phyloP scores from a whole-genome alignment of 164 flowering plant genomes.

The Tetracentron sinense region DNA sequence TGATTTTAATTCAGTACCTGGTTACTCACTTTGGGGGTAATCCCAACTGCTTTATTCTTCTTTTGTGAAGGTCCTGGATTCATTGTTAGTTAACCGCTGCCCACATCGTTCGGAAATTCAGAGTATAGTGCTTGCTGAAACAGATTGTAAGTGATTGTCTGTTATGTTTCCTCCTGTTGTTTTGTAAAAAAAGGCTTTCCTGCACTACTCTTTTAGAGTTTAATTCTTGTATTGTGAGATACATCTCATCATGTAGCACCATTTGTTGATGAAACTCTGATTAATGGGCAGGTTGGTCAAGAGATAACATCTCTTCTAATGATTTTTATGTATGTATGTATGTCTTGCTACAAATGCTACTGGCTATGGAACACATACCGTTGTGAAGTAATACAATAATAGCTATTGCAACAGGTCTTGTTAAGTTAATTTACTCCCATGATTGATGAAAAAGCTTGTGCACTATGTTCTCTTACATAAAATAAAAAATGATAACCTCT shows the following conservation, averaged over 20 bases:
- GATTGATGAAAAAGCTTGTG: too few relatives aligned
- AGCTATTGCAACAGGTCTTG: too few relatives aligned
- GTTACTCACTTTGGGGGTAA: background rate
- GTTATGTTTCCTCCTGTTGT: background rate
- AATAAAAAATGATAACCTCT: too few relatives aligned
- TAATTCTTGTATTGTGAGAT: too few relatives aligned
- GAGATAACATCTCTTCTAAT: background rate
- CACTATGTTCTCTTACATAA: too few relatives aligned
- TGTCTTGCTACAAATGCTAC: background rate
- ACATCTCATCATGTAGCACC: too few relatives aligned
- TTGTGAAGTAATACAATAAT: too few relatives aligned
- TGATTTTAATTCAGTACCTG: background rate
- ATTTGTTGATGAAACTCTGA: too few relatives aligned
- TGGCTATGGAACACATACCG: background rate
- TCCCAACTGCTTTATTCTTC: background rate
- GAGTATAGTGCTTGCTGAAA: constrained; percentile 56
- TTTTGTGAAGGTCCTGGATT: constrained; percentile 45
- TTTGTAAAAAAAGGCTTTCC: too few relatives aligned
- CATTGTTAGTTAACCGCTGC: constrained; percentile 55
- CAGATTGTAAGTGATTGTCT: constrained; percentile 44
- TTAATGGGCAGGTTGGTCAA: background rate
- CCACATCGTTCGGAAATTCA: constrained; percentile 89
- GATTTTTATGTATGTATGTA: background rate
- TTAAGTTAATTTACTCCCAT: too few relatives aligned
- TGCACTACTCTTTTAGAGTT: background rate